These are phyloP conservation scores for Hsuehochloa calcarea DNA, from an alignment of 176 grass and related monocot species.

Conservation along the genomic window DNA sequence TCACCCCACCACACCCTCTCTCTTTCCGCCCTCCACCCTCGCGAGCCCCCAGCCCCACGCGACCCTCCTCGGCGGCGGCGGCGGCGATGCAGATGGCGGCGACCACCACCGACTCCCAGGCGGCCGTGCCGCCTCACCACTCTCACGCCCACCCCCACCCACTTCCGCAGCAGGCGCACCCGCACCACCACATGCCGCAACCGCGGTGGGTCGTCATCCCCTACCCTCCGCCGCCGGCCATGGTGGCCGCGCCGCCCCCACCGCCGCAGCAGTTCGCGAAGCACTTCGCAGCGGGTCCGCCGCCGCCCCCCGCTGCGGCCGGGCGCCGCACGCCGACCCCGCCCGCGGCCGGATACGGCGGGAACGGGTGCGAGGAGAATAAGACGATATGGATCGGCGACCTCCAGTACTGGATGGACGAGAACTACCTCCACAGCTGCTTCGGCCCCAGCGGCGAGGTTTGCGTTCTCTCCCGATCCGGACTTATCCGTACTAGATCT, in stretches of 20 bases:
- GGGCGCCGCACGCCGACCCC: constrained; percentile 51
- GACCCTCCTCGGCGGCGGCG: constrained; percentile 37
- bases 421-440: constrained; percentile 65
- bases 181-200: constrained; percentile 32
- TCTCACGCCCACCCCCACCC: constrained; percentile 20
- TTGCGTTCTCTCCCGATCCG: constrained; percentile 38
- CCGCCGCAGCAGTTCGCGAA: constrained; percentile 48
- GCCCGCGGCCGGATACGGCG: constrained; percentile 40
- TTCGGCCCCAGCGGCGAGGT: constrained; percentile 62
- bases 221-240: constrained; percentile 32
- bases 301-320: background rate
- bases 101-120: constrained; percentile 44
- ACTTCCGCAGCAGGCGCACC: constrained; percentile 32
- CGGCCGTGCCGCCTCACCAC: constrained; percentile 36
- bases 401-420: constrained; percentile 68
- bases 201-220: constrained; percentile 34
- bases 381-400: constrained; percentile 71
- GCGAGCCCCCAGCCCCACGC: constrained; percentile 35
- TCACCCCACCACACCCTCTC: constrained; percentile 39
- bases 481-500: constrained; percentile 38
- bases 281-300: constrained; percentile 35
- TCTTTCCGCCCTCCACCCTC: constrained; percentile 47
- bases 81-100: constrained; percentile 54
- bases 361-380: constrained; percentile 53
- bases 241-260: constrained; percentile 44